phyloP scores from a whole-genome alignment of 164 flowering plant species.

The Vitis amurensis region DNA sequence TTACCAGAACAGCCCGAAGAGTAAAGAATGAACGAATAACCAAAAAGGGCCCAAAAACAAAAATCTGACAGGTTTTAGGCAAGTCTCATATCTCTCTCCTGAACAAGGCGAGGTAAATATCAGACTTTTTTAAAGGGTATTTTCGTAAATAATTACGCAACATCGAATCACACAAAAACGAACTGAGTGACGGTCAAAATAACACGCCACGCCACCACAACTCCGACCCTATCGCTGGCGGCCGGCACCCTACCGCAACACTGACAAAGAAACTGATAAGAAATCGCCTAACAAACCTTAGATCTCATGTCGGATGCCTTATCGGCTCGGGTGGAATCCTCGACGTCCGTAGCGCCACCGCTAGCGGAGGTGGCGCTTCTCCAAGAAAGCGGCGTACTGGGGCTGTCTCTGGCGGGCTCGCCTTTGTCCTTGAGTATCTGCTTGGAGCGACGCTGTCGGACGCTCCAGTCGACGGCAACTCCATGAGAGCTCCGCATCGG shows the following conservation, averaged over 20 bases:
- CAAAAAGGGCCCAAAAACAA: not conserved
- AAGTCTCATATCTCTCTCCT: too few relatives aligned
- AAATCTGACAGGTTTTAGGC: too few relatives aligned
- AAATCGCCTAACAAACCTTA: conserved; percentile 23
- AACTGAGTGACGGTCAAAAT: not conserved
- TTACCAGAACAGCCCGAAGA: not conserved
- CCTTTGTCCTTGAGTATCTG: conserved; percentile 19
- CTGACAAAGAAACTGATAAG: not conserved
- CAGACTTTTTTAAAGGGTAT: conserved; percentile 16
- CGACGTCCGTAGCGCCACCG: conserved; percentile 37
- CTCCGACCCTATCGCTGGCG: not conserved
- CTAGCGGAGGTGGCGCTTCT: conserved; percentile 44
- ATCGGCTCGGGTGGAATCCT: conserved; percentile 33
- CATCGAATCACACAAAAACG: conserved; percentile 1
- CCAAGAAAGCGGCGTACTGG: conserved; percentile 69
- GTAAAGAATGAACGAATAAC: too few relatives aligned
- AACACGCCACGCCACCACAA: not conserved
- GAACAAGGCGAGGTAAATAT: conserved; percentile 2
- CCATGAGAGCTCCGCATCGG: conserved; percentile 2
- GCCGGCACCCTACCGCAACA: not conserved
- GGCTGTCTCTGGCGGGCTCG: conserved; percentile 41
- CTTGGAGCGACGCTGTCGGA: conserved; percentile 46
- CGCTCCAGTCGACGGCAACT: conserved; percentile 41
- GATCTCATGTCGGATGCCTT: conserved; percentile 31
- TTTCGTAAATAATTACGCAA: conserved; percentile 18